Base-by-base conservation (phyloP, 208 protist genomes). In the Zelonia costaricensis region DNA sequence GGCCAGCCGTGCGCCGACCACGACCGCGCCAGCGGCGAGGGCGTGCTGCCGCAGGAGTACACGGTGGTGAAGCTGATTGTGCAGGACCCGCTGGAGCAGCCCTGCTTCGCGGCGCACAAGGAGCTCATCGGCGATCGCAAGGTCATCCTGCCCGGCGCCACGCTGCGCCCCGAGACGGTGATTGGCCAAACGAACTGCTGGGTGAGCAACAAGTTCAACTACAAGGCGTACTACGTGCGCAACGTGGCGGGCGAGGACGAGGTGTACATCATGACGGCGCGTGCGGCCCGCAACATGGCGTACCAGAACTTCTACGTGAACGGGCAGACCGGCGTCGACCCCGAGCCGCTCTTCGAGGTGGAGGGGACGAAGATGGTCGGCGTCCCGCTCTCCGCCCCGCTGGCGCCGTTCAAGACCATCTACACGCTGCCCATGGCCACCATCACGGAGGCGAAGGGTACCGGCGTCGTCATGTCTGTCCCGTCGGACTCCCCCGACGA, bases 151-250 rank as follows among this genome's bases (percentile, higher is more conserved):
- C 92, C 97, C 7, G 93, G 97, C 27, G 99, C 98, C 9, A 99
- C 99, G n/a, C 90, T 99, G 3, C 87, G 99, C 28, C 97, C 99
- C 25, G 99, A 99, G 84, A 99, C 99, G 28, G 99, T 99, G 91
- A 94, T 94, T 72, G 92, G 91, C 12, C 98, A 99, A 81, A 99
- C 99, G 42, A 99, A 99, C 82, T 99, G 97, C 87, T 99, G 98
- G 98, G 80, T 99, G 15, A 84, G 95, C 20, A 98, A 98, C 36
- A 88, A 89, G 38, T 92, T 98, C 33, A 73, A 83, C 22, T 99
- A 99, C 89, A 93, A 91, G 49, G 97, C 92, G 13, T 99, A 97
- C 70, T 66, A 88, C 33, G 82, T 98, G 45, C 52, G 74, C 20
- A 95, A 95, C 66, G 46, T 16, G 5, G 72, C 62, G 25, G 76